Base-by-base conservation (phyloP, 495 filamentous ascomycete species). In the Penicillium verhagenii region DNA sequence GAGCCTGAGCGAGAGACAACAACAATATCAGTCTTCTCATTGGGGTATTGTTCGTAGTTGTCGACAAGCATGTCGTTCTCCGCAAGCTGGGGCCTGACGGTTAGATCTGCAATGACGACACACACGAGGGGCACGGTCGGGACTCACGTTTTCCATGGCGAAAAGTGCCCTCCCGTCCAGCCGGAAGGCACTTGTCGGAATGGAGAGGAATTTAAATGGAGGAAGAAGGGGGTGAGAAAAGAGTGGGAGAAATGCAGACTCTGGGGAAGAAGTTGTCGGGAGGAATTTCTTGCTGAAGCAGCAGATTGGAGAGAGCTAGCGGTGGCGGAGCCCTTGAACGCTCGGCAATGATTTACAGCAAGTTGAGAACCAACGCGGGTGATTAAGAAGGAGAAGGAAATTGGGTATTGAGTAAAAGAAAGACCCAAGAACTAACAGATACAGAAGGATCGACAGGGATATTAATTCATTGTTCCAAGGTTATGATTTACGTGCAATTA, bases 11-110 rank as follows among this genome's bases (percentile, higher is more conserved):
- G 86, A 59, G 83, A 86, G 71, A 97, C 95, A 70, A 90, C 88
- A 55, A 89, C 86, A 61, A 92, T 86, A 69, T 92, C 86, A 51
- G 90, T 86, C 67, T 88, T 86, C 69, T 96, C 94, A 73, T 85
- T 82, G 56, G 84, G 77, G 67, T 86, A 85, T 66, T 84, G 82
- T 56, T 87, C 85, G 54, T 86, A 86, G 20, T 85, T 76, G 61
- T 91, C 88, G 58, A 91, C 76, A 63, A 86, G 76, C 87, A 90
- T 87, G 57, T 87, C 80, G 69, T 67, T 73, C 60, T 79, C 74
- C 60, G 69, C 57, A 61, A 72, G 69, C 76, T 79, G 54, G 42
- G 40, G 25, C 50, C 50, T 37, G 37, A 52, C 43, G 57, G 63
- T 70, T 68, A 70, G 63, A 63, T 60, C 57, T 48, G 40, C 56